A percentile compares a stretch with the other conserved stretches of the same genome.
Conservation (phyloP, 306 rosid species). For the Vigna unguiculata region DNA sequence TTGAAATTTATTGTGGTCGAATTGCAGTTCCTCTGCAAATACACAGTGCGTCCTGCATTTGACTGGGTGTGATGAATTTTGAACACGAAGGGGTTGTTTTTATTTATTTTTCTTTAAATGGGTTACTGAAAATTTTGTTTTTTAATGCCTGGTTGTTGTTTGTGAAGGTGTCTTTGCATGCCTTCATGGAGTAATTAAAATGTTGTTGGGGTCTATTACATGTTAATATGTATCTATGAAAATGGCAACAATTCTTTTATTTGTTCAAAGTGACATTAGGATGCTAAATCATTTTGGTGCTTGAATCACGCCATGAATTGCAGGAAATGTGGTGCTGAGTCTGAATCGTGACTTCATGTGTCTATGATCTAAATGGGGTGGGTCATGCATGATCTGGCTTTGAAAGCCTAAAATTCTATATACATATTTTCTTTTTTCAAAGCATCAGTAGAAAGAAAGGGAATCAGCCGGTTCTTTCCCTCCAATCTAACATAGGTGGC, state of each 20-base stretch:
- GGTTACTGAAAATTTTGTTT: neutral
- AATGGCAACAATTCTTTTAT: neutral
- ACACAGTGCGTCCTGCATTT: neutral
- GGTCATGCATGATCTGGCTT: neutral
- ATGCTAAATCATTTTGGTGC: neutral
- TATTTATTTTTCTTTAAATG: conserved; percentile 3
- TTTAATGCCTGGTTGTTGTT: conserved; percentile 10
- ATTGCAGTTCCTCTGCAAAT: conserved; percentile 25
- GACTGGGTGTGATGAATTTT: conserved; percentile 18
- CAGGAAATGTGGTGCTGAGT: neutral
- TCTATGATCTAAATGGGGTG: neutral
- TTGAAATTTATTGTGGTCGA: neutral
- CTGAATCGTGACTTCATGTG: neutral
- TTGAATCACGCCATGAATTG: neutral
- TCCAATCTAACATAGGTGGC: neutral
- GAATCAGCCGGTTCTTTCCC: too few species aligned
- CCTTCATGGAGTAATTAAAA: neutral
- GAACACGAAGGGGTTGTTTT: neutral
- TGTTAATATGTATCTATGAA: conserved; percentile 5
- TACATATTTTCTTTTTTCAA: too few species aligned
- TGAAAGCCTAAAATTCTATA: neutral
- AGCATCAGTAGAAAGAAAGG: too few species aligned
- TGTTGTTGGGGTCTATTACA: conserved; percentile 1
- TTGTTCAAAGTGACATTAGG: conserved; percentile 9
- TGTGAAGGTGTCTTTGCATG: conserved; percentile 6